Percentiles rank a stretch among this genome's conserved stretches.
These are phyloP conservation scores for Phytopythium chamaehyphon DNA, from an alignment of 352 stramenopile species.

Conservation along the genomic window DNA sequence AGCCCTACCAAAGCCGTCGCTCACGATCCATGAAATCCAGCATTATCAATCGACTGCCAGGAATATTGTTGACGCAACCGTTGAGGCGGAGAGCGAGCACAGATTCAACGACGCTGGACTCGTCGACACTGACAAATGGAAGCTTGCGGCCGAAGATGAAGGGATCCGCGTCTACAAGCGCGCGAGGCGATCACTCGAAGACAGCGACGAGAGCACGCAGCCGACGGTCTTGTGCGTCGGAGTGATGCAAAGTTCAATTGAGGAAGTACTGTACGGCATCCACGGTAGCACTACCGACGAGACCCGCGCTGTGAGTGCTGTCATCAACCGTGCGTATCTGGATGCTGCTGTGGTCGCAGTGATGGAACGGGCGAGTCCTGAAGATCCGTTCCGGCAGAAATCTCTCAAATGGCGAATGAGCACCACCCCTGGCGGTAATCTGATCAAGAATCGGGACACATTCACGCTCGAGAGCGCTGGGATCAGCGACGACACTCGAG, in stretches of 20 bases:
- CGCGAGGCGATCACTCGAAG: too few species aligned
- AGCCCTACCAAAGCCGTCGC: too few species aligned
- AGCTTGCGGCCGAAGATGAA: too few species aligned
- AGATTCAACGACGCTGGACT: too few species aligned
- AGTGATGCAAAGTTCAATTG: conserved; percentile 31
- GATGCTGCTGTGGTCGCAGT: conserved; percentile 40
- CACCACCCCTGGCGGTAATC: conserved; percentile 10
- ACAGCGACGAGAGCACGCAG: too few species aligned
- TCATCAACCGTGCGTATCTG: conserved; percentile 26
- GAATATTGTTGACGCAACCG: too few species aligned
- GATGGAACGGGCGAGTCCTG: conserved; percentile 27
- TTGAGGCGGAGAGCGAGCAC: too few species aligned
- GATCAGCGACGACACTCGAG: conserved; percentile 23
- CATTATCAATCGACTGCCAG: too few species aligned
- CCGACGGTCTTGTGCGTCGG: conserved; percentile 26
- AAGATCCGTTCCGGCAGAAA: conserved; percentile 44
- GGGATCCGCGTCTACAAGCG: too few species aligned
- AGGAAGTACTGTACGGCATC: conserved; percentile 46
- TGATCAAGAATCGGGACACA: conserved; percentile 43
- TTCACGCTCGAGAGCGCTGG: conserved; percentile 49
- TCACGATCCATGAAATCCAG: too few species aligned
- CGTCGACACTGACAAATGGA: too few species aligned
- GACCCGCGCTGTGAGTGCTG: conserved; percentile 34
- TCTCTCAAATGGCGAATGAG: conserved; percentile 44
- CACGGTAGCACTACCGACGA: conserved; percentile 46